These are phyloP conservation scores for Chrysophaeum taylorii DNA, from an alignment of 352 stramenopile genomes.

Conservation along the genomic window DNA sequence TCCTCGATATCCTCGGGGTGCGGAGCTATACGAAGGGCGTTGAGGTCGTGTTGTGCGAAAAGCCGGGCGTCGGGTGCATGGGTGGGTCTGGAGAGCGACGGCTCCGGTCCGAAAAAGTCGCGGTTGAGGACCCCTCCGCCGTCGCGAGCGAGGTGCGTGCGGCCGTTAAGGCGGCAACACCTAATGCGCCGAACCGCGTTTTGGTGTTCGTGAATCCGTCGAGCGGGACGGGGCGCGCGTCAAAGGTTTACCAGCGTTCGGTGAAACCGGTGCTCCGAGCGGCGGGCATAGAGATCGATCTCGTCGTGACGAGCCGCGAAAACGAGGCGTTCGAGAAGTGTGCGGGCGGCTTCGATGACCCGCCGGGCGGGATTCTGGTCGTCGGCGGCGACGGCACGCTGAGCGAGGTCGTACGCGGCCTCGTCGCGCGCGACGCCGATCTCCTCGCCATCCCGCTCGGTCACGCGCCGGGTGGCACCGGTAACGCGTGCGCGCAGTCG, in stretches of 20 bases:
- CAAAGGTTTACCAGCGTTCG: background rate
- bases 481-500: background rate
- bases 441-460: background rate
- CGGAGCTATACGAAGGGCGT: too few species aligned
- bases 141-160: too few species aligned
- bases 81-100: too few species aligned
- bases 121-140: too few species aligned
- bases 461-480: background rate
- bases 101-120: too few species aligned
- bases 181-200: too few species aligned
- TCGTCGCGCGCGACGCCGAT: background rate
- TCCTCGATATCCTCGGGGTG: too few species aligned
- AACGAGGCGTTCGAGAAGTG: background rate
- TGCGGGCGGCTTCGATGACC: background rate
- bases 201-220: background rate
- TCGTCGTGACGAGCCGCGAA: background rate
- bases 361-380: background rate
- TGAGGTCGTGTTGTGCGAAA: too few species aligned
- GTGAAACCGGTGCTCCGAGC: background rate
- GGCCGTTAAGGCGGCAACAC: too few species aligned
- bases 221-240: background rate
- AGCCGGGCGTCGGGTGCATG: too few species aligned
- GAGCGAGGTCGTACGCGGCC: background rate
- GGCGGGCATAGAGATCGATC: background rate
- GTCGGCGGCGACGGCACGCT: conserved; percentile 11